Conservation (phyloP, 768 basidiomycete species). For the Cantharellus anzutake region DNA sequence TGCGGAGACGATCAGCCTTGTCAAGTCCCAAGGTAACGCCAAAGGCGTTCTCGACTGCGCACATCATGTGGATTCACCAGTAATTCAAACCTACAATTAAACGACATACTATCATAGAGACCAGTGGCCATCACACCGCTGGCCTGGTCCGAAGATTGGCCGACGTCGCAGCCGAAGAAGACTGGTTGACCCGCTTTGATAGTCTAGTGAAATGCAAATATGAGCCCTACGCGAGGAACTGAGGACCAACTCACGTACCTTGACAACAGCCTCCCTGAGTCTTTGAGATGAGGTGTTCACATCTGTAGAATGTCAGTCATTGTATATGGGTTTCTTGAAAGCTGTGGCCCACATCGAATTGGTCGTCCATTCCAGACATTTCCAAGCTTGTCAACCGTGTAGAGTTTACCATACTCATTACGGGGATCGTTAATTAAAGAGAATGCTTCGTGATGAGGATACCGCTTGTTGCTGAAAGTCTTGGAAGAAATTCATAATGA, state of each 20-base stretch:
- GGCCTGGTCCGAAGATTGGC: conserved; percentile 52
- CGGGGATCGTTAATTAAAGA: conserved; percentile 92
- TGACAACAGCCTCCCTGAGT: conserved; percentile 67
- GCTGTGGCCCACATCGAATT: conserved; percentile 47
- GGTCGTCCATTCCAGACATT: conserved; percentile 79
- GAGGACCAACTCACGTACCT: conserved; percentile 19
- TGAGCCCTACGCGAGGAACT: neutral
- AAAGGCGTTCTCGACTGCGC: conserved; percentile 43
- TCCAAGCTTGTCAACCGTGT: conserved; percentile 83
- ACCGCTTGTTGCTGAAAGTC: conserved; percentile 37
- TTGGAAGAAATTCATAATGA: neutral
- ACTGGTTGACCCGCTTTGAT: conserved; percentile 78
- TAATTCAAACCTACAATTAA: neutral
- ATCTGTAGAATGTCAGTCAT: conserved; percentile 26
- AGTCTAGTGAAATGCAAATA: conserved; percentile 21
- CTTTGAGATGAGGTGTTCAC: conserved; percentile 74
- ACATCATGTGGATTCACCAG: too few relatives aligned
- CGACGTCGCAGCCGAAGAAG: conserved; percentile 96
- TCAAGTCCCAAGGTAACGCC: conserved; percentile 59
- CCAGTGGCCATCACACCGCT: conserved; percentile 76
- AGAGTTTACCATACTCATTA: conserved; percentile 62
- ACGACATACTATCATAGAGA: conserved; percentile 32
- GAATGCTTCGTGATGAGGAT: conserved; percentile 53
- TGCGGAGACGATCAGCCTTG: conserved; percentile 71
- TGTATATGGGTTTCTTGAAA: neutral